Evolutionary conservation across 768 basidiomycete genomes (phyloP).

Genomic region (Lactarius sanguifluus): DNA sequence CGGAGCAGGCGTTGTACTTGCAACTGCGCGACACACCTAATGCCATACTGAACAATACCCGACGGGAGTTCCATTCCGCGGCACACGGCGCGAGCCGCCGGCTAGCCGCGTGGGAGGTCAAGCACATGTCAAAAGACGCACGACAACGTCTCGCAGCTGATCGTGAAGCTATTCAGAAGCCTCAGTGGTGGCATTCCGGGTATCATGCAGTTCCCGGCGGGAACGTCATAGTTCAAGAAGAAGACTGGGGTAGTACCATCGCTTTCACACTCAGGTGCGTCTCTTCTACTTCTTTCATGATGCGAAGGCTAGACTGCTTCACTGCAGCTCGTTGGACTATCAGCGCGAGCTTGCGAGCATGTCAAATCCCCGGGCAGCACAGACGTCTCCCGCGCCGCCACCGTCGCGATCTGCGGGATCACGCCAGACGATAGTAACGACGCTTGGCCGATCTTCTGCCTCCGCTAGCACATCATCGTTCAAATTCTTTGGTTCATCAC

Average conservation of each 20-base stretch:
- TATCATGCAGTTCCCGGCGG: constrained; percentile 67
- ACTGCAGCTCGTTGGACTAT: constrained; percentile 58
- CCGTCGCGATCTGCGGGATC: constrained; percentile 1
- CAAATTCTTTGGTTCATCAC: constrained; percentile 47
- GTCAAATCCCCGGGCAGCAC: constrained; percentile 10
- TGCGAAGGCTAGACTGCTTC: constrained; percentile 12
- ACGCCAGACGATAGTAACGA: constrained; percentile 24
- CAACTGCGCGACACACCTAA: constrained; percentile 51
- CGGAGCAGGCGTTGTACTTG: constrained; percentile 58
- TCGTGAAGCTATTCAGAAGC: constrained; percentile 42
- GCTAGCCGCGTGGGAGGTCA: constrained; percentile 61
- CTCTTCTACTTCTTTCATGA: not conserved
- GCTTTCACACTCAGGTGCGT: constrained; percentile 69
- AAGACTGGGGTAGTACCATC: constrained; percentile 78
- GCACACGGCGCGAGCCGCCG: constrained; percentile 55
- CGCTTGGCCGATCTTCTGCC: constrained; percentile 32
- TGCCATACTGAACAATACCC: constrained; percentile 57
- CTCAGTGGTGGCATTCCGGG: constrained; percentile 62
- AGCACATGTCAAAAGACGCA: constrained; percentile 49
- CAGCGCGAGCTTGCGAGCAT: constrained; percentile 42
- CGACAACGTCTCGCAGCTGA: constrained; percentile 22
- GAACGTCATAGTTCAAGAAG: constrained; percentile 63
- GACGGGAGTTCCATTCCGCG: constrained; percentile 53
- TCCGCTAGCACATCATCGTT: constrained; percentile 41
- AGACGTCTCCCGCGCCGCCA: not conserved